phyloP scores from a whole-genome alignment of 768 basidiomycete genomes.

The Hypholoma fasciculare region DNA sequence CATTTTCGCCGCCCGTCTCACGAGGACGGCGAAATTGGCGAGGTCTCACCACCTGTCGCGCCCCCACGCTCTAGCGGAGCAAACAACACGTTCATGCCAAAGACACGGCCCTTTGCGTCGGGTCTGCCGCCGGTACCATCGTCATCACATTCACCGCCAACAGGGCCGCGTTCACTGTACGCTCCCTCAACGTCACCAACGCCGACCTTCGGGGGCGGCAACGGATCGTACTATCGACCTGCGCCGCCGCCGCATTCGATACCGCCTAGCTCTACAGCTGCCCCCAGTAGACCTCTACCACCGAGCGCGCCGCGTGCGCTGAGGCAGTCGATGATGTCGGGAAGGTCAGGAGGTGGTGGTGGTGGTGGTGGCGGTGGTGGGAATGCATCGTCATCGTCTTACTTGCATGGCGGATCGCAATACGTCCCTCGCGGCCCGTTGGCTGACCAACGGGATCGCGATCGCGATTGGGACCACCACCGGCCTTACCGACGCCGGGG shows the following conservation, averaged over 20 bases:
- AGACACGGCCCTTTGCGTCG: background rate
- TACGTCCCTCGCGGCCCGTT: slow-evolving; percentile 49
- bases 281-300: slow-evolving; percentile 12
- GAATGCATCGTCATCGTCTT: background rate
- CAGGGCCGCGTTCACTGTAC: background rate
- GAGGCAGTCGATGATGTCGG: slow-evolving; percentile 5
- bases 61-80: background rate
- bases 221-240: background rate
- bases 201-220: background rate
- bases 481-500: slow-evolving; percentile 1
- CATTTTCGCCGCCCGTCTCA: slow-evolving; percentile 11
- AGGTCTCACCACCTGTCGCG: slow-evolving; percentile 12
- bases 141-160: background rate
- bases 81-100: background rate
- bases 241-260: background rate
- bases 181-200: background rate
- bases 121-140: background rate
- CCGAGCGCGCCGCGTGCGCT: slow-evolving; percentile 25
- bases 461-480: background rate
- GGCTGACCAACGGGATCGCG: slow-evolving; percentile 41
- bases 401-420: slow-evolving; percentile 19
- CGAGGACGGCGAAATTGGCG: slow-evolving; percentile 54
- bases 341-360: background rate
- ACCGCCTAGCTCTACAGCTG: background rate
- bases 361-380: background rate